Conservation (phyloP, 805 yeast genomes). For the Saccharomyces paradoxus region DNA sequence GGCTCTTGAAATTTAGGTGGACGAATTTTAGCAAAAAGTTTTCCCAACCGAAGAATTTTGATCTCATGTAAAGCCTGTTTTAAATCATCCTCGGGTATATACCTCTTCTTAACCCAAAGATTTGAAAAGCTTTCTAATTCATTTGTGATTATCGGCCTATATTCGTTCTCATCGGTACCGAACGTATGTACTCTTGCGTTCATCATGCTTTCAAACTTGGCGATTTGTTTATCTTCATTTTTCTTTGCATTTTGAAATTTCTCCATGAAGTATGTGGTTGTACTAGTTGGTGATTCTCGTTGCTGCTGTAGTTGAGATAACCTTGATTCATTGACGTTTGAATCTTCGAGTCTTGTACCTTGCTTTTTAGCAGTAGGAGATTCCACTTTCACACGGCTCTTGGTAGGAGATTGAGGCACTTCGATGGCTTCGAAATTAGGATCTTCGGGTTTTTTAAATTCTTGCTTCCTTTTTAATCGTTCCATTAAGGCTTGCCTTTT, state of each 20-base stretch:
- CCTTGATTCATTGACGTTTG: slow-evolving; percentile 8
- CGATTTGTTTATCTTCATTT: slow-evolving; percentile 17
- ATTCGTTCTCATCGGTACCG: slow-evolving; percentile 16
- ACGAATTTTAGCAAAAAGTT: slow-evolving; percentile 52
- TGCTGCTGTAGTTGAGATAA: neutral
- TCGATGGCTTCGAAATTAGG: slow-evolving; percentile 22
- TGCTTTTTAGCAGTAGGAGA: neutral
- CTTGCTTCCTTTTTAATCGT: slow-evolving; percentile 16
- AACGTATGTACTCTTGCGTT: slow-evolving; percentile 36
- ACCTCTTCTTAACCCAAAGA: slow-evolving; percentile 38
- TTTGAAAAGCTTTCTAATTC: slow-evolving; percentile 44
- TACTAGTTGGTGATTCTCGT: slow-evolving; percentile 2
- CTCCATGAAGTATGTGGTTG: slow-evolving; percentile 31
- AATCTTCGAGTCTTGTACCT: neutral
- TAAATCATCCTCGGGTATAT: slow-evolving; percentile 34
- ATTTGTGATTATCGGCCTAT: slow-evolving; percentile 29
- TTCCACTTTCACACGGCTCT: slow-evolving; percentile 12
- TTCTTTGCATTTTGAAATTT: slow-evolving; percentile 22
- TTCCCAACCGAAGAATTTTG: slow-evolving; percentile 49
- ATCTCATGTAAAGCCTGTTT: slow-evolving; percentile 37
- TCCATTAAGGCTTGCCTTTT: slow-evolving; percentile 21
- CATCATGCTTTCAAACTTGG: slow-evolving; percentile 23
- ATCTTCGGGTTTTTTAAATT: slow-evolving; percentile 9
- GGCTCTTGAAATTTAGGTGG: slow-evolving; percentile 71
- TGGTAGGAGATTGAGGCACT: slow-evolving; percentile 27